Conservation (phyloP, 2,329 filamentous ascomycete species). For the Beauveria sp. region DNA sequence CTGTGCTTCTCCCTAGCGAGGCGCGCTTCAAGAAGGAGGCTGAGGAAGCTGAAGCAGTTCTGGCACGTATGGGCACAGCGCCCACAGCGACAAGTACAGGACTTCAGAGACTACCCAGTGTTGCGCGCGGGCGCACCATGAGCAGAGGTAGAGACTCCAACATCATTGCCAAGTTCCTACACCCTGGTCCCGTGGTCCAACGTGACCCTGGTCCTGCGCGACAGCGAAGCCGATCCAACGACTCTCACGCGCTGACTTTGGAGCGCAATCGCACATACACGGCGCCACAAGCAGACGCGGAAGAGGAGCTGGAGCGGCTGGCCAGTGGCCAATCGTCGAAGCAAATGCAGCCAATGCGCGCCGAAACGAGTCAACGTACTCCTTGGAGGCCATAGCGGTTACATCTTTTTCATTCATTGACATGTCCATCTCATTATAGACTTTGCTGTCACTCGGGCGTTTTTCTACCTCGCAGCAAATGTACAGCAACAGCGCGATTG, state of each 20-base stretch:
- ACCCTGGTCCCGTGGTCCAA: conserved; percentile 37
- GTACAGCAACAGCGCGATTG: not conserved
- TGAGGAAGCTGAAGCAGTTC: conserved; percentile 35
- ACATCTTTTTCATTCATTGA: not conserved
- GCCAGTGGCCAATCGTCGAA: conserved; percentile 19
- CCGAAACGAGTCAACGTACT: conserved; percentile 19
- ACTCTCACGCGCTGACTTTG: conserved; percentile 12
- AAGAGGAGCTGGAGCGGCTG: conserved; percentile 20
- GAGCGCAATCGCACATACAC: conserved; percentile 15
- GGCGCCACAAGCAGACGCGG: conserved; percentile 21
- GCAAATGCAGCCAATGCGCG: conserved; percentile 19
- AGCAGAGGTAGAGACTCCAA: conserved; percentile 34
- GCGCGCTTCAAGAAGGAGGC: conserved; percentile 46
- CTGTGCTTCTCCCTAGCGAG: conserved; percentile 52
- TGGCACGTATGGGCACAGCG: conserved; percentile 30
- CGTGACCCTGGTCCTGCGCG: conserved; percentile 22
- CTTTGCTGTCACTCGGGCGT: not conserved
- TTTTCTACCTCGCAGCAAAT: not conserved
- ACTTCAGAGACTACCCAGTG: conserved; percentile 22
- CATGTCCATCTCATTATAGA: not conserved
- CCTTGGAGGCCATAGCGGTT: conserved; percentile 3
- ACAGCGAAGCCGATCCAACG: conserved; percentile 22
- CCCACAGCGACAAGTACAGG: conserved; percentile 21
- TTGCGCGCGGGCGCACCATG: conserved; percentile 28
- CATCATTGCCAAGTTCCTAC: conserved; percentile 38